These are phyloP conservation scores for Corinectria fuckeliana DNA, from an alignment of 2,329 filamentous ascomycete species.

Conservation along the genomic window DNA sequence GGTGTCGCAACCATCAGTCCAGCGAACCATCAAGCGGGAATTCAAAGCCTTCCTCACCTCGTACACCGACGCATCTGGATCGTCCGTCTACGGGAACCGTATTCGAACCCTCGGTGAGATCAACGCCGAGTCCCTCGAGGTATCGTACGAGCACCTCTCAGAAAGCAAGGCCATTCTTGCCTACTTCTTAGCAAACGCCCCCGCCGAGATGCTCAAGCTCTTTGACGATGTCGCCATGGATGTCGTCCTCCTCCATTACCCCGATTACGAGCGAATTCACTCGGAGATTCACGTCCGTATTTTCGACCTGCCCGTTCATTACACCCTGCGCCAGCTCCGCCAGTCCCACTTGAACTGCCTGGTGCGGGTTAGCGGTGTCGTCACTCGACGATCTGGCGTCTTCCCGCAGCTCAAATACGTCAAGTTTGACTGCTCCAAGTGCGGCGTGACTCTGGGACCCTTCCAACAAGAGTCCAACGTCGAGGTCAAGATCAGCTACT, in stretches of 20 bases:
- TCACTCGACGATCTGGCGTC: conserved; percentile 91
- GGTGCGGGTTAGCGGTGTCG: conserved; percentile 91
- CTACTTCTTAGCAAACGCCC: conserved; percentile 95
- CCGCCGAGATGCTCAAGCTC: conserved; percentile 91
- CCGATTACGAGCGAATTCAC: conserved; percentile 96
- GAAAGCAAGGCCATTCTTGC: conserved; percentile 91
- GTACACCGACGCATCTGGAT: conserved; percentile 87
- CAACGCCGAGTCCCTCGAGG: conserved; percentile 94
- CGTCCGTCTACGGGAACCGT: conserved; percentile 92
- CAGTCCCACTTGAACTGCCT: conserved; percentile 96
- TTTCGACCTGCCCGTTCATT: conserved; percentile 90
- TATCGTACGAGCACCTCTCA: conserved; percentile 92
- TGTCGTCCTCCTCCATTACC: conserved; percentile 93
- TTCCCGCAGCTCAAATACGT: conserved; percentile 99
- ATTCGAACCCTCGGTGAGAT: conserved; percentile 96
- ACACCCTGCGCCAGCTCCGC: conserved; percentile 92
- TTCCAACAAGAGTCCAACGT: conserved; percentile 98
- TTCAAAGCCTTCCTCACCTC: conserved; percentile 98
- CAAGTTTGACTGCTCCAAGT: conserved; percentile 97
- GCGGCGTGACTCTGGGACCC: conserved; percentile 87
- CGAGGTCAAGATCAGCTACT: conserved; percentile 95
- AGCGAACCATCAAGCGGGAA: conserved; percentile 91
- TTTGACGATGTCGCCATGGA: conserved; percentile 98
- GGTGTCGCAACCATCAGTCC: conserved; percentile 88
- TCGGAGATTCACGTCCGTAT: conserved; percentile 98